Percentiles rank a stretch among this genome's conserved stretches.
phyloP scores from a whole-genome alignment of 2,329 filamentous ascomycete genomes.

The Verticillium klebahnii region DNA sequence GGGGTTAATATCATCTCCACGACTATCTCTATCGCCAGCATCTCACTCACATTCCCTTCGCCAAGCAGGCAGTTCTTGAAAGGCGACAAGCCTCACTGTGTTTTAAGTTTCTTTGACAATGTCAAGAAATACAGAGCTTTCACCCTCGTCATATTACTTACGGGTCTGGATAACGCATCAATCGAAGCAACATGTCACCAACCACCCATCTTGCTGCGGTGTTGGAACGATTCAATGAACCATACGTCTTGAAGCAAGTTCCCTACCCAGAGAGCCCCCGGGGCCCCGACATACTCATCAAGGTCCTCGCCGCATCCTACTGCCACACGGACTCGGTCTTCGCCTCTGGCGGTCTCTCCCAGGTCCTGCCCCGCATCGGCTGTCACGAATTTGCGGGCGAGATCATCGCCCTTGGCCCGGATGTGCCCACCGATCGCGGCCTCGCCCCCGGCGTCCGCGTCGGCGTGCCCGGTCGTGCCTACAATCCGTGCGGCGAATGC shows the following conservation, averaged over 20 bases:
- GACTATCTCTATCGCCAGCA: no score
- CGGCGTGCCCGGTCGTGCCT: constrained; percentile 35
- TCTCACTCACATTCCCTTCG: no score
- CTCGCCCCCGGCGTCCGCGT: constrained; percentile 24
- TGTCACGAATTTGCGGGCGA: constrained; percentile 42
- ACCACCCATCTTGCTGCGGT: background rate
- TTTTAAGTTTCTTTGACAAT: no score
- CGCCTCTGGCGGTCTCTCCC: constrained; percentile 19
- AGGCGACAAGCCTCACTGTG: no score
- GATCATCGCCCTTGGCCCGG: constrained; percentile 24
- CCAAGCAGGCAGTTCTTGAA: no score
- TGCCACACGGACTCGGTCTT: constrained; percentile 35
- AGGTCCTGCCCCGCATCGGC: constrained; percentile 36
- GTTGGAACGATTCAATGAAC: constrained; percentile 33
- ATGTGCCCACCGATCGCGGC: constrained; percentile 7
- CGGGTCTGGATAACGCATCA: no score
- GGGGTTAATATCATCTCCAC: no score
- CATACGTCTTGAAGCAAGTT: constrained; percentile 30
- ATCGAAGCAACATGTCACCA: no score
- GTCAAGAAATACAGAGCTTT: no score
- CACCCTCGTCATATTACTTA: no score
- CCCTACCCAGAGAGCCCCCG: constrained; percentile 24
- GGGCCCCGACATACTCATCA: constrained; percentile 36
- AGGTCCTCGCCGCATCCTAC: constrained; percentile 40
- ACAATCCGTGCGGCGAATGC: constrained; percentile 33